These are phyloP conservation scores for Anastatica hierochuntica DNA, from an alignment of 345 rosid genomes.

Conservation along the genomic window DNA sequence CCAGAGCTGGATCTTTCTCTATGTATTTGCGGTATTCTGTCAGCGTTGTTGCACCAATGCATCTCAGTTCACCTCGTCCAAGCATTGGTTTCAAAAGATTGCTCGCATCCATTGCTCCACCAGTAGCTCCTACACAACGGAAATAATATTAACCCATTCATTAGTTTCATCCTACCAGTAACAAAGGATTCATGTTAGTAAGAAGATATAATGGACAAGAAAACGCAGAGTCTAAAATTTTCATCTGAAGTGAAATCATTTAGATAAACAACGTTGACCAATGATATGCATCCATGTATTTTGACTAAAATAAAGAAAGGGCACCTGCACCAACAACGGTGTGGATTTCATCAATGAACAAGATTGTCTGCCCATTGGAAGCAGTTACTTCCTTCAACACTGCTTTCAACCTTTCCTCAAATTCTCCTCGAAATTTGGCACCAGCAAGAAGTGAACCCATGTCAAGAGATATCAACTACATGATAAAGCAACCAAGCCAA, in stretches of 20 bases:
- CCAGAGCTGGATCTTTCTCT: conserved; percentile 89
- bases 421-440: conserved; percentile 75
- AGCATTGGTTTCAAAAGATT: conserved; percentile 90
- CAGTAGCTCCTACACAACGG: conserved; percentile 43
- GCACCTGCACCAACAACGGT: conserved; percentile 90
- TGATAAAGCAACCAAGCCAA: neutral
- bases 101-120: conserved; percentile 94
- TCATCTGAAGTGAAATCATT: neutral
- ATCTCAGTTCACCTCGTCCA: conserved; percentile 80
- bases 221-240: too few relatives aligned
- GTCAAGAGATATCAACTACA: conserved; percentile 76
- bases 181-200: neutral
- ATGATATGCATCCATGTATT: neutral
- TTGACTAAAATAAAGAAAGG: neutral
- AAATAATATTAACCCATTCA: neutral
- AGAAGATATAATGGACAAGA: neutral
- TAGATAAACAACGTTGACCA: neutral
- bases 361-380: conserved; percentile 78
- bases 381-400: conserved; percentile 84
- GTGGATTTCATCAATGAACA: conserved; percentile 89
- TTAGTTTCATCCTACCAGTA: neutral
- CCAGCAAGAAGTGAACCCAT: conserved; percentile 93
- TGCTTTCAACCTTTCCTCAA: conserved; percentile 84
- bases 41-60: conserved; percentile 93
- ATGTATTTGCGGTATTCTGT: conserved; percentile 81